phyloP scores from a whole-genome alignment of 2,329 filamentous ascomycete species.

The Bimuria novae-zelandiae region DNA sequence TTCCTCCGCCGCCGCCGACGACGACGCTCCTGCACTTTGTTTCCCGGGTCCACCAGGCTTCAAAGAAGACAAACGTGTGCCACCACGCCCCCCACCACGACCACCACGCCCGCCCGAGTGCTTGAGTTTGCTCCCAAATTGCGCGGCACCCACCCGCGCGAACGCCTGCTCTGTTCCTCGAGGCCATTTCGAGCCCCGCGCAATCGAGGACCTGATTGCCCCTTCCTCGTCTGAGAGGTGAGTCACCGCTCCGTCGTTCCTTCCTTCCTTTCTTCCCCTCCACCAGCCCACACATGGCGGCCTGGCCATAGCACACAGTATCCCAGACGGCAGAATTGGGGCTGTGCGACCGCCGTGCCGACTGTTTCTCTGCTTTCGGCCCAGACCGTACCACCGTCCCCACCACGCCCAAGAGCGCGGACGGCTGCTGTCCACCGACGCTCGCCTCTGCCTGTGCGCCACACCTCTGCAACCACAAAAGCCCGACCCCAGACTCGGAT shows the following conservation, averaged over 20 bases:
- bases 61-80: conserved; percentile 35
- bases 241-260: conserved; percentile 34
- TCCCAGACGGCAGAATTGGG: conserved; percentile 29
- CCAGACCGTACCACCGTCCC: conserved; percentile 35
- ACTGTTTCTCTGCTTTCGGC: conserved; percentile 39
- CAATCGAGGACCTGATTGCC: conserved; percentile 19
- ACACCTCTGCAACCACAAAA: conserved; percentile 41
- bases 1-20: conserved; percentile 5
- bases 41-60: conserved; percentile 23
- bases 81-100: conserved; percentile 22
- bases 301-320: conserved; percentile 24
- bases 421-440: conserved; percentile 40
- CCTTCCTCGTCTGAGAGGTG: conserved; percentile 29
- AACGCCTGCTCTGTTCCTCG: conserved; percentile 9
- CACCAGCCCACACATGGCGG: conserved; percentile 12
- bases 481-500: conserved; percentile 30
- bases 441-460: conserved; percentile 43
- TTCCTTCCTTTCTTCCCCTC: conserved; percentile 15
- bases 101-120: conserved; percentile 6
- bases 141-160: conserved; percentile 18
- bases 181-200: conserved; percentile 14
- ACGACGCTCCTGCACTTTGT: conserved; percentile 4
- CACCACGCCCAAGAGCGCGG: conserved; percentile 35
- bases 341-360: conserved; percentile 31
- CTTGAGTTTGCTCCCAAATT: conserved; percentile 9